A percentile compares a stretch with the other conserved stretches of the same genome.
These are phyloP conservation scores for Marasmius fiardii DNA, from an alignment of 1,284 basidiomycete species.

Conservation along the genomic window DNA sequence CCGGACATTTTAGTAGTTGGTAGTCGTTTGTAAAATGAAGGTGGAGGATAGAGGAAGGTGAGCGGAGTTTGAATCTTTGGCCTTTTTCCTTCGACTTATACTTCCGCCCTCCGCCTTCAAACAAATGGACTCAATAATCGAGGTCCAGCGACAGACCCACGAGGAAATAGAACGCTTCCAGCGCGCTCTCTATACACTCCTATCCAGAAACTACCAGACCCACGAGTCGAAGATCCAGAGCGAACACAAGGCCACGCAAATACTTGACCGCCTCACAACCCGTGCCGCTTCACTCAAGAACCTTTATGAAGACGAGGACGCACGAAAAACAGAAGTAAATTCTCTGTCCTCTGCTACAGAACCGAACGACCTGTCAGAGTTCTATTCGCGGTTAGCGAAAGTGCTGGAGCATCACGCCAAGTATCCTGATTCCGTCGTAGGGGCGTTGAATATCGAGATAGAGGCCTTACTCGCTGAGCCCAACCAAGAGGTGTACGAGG, in stretches of 20 bases:
- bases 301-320: slow-evolving; percentile 73
- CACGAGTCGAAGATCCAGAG: slow-evolving; percentile 72
- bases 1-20: slow-evolving; percentile 67
- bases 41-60: slow-evolving; percentile 8
- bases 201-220: slow-evolving; percentile 58
- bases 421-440: slow-evolving; percentile 86
- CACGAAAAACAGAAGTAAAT: slow-evolving; percentile 59
- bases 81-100: slow-evolving; percentile 6
- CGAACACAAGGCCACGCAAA: slow-evolving; percentile 85
- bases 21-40: slow-evolving; percentile 13
- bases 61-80: slow-evolving; percentile 55
- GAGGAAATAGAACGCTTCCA: slow-evolving; percentile 95
- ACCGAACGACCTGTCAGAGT: slow-evolving; percentile 83
- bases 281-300: slow-evolving; percentile 64
- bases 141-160: slow-evolving; percentile 90
- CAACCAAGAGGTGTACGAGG: slow-evolving; percentile 68
- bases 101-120: slow-evolving; percentile 12
- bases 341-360: slow-evolving; percentile 53
- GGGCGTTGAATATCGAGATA: slow-evolving; percentile 79
- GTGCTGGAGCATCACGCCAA: slow-evolving; percentile 95
- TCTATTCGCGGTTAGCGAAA: slow-evolving; percentile 91
- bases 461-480: slow-evolving; percentile 75
- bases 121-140: slow-evolving; percentile 91
- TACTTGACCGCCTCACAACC: slow-evolving; percentile 79
- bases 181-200: slow-evolving; percentile 64